Conservation (phyloP, 2,329 filamentous ascomycete species). For the Phialemoniopsis sp. region DNA sequence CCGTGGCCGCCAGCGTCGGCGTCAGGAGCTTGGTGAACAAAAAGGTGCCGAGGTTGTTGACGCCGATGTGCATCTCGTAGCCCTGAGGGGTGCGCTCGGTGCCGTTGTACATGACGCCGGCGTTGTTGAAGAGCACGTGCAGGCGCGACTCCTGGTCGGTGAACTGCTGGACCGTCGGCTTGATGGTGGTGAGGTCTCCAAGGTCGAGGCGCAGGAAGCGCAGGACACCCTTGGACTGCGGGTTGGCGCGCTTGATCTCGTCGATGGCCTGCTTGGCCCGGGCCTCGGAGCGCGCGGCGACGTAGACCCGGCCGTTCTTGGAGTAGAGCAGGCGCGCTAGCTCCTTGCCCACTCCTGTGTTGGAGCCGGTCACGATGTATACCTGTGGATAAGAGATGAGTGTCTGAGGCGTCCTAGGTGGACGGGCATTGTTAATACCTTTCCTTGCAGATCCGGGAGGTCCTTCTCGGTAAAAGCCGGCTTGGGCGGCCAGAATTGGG, state of each 20-base stretch:
- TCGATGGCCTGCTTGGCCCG: slow-evolving; percentile 36
- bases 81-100: slow-evolving; percentile 32
- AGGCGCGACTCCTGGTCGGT: slow-evolving; percentile 18
- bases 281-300: slow-evolving; percentile 37
- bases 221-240: slow-evolving; percentile 17
- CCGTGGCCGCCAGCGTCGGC: slow-evolving; percentile 12
- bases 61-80: slow-evolving; percentile 28
- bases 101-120: slow-evolving; percentile 26
- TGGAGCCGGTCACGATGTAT: slow-evolving; percentile 38
- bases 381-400: slow-evolving; percentile 21
- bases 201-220: slow-evolving; percentile 28
- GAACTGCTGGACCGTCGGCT: slow-evolving; percentile 14
- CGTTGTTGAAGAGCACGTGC: slow-evolving; percentile 34
- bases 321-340: slow-evolving; percentile 44
- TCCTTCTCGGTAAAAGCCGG: slow-evolving; percentile 24
- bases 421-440: slow-evolving; percentile 6
- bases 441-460: slow-evolving; percentile 18
- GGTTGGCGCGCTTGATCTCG: slow-evolving; percentile 21
- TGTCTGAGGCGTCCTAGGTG: no score
- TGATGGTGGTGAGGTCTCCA: slow-evolving; percentile 17
- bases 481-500: slow-evolving; percentile 15
- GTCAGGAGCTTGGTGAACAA: slow-evolving; percentile 18
- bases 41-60: slow-evolving; percentile 11
- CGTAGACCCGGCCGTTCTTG: slow-evolving; percentile 44
- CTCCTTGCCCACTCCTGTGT: slow-evolving; percentile 38